A percentile compares a stretch with the other conserved stretches of the same genome.
Evolutionary conservation across 2,329 filamentous ascomycete species (phyloP).

Genomic region (Trichoderma koningii): DNA sequence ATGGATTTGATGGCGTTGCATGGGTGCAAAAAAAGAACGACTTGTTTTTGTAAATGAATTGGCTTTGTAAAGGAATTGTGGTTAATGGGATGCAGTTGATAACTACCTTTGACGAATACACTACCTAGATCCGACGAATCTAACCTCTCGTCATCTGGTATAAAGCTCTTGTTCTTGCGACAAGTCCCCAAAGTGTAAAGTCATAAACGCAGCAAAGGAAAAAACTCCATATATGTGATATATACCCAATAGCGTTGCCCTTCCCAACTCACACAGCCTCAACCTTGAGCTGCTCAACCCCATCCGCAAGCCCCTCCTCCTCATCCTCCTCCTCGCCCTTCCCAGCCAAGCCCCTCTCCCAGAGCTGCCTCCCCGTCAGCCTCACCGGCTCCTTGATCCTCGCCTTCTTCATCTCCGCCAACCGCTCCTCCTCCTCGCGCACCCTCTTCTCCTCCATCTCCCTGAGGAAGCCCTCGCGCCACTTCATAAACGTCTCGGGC

Average conservation of each 20-base stretch:
- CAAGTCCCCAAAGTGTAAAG: slow-evolving; percentile 6
- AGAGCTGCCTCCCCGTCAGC: slow-evolving; percentile 73
- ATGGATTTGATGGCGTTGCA: slow-evolving; percentile 32
- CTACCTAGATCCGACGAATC: slow-evolving; percentile 10
- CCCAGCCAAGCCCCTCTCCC: slow-evolving; percentile 71
- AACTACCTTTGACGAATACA: slow-evolving; percentile 13
- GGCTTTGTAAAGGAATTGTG: slow-evolving; percentile 1
- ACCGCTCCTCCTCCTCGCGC: slow-evolving; percentile 72
- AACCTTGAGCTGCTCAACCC: slow-evolving; percentile 72
- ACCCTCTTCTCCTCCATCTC: slow-evolving; percentile 77
- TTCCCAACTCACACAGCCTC: slow-evolving; percentile 45
- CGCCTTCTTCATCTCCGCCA: slow-evolving; percentile 80
- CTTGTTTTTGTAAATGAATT: neutral
- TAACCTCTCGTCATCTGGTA: neutral
- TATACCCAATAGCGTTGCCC: slow-evolving; percentile 23
- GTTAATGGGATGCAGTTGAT: slow-evolving; percentile 6
- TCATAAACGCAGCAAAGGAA: neutral
- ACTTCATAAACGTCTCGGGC: slow-evolving; percentile 79
- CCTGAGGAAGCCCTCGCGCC: slow-evolving; percentile 74
- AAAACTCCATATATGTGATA: slow-evolving; percentile 9
- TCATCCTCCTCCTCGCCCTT: slow-evolving; percentile 72
- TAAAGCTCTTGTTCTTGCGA: neutral
- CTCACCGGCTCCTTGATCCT: slow-evolving; percentile 73
- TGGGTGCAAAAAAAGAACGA: slow-evolving; percentile 26
- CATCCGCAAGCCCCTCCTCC: slow-evolving; percentile 58